These are phyloP conservation scores for Erodium trifolium DNA, from an alignment of 441 rosid genomes.

Conservation along the genomic window DNA sequence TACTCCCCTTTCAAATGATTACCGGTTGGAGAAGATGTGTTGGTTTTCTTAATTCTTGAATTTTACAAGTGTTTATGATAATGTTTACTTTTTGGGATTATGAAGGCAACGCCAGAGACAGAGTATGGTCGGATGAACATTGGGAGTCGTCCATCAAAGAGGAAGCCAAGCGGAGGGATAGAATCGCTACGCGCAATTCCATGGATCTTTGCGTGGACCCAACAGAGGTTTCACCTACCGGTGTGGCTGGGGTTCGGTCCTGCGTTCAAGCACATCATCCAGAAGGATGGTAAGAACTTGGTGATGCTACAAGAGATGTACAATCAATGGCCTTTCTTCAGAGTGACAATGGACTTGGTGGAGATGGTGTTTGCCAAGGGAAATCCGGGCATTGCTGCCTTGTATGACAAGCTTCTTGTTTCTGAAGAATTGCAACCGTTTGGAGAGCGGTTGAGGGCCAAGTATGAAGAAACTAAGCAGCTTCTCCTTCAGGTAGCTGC, in stretches of 20 bases:
- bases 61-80: too few relatives aligned
- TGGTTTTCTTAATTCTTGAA: too few relatives aligned
- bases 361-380: slow-evolving; percentile 99
- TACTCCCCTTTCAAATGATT: too few relatives aligned
- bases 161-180: slow-evolving; percentile 92
- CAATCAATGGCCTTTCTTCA: neutral
- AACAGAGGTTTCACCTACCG: slow-evolving; percentile 31
- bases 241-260: slow-evolving; percentile 84
- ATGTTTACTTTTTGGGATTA: slow-evolving; percentile 13
- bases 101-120: slow-evolving; percentile 83
- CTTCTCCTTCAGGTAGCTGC: slow-evolving; percentile 92
- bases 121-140: slow-evolving; percentile 97
- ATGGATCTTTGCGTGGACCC: slow-evolving; percentile 96
- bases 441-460: slow-evolving; percentile 32
- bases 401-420: slow-evolving; percentile 79
- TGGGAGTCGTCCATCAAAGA: slow-evolving; percentile 89
- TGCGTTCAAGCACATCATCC: slow-evolving; percentile 50
- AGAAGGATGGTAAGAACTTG: slow-evolving; percentile 64
- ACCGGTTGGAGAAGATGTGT: too few relatives aligned
- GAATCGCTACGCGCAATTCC: slow-evolving; percentile 90
- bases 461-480: slow-evolving; percentile 69
- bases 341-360: slow-evolving; percentile 31
- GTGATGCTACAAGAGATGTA: slow-evolving; percentile 74
- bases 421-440: slow-evolving; percentile 54
- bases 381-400: slow-evolving; percentile 76